phyloP scores from a whole-genome alignment of 1,284 basidiomycete genomes.

The Malassezia japonica region DNA sequence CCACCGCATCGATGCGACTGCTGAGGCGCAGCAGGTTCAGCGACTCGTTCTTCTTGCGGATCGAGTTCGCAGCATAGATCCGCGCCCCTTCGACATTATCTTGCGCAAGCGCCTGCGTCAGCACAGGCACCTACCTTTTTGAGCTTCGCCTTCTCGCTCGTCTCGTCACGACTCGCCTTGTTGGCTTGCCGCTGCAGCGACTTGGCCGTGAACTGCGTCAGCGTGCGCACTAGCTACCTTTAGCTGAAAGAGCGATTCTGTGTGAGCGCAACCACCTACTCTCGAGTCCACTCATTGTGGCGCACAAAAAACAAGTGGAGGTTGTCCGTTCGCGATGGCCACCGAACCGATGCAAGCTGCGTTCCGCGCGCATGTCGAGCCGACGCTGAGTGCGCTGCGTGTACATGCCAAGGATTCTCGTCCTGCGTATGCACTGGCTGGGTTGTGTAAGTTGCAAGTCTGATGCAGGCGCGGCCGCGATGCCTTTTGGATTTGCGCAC shows the following conservation, averaged over 20 bases:
- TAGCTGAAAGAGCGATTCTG: conserved; percentile 47
- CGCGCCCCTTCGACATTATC: conserved; percentile 95
- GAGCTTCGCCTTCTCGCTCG: conserved; percentile 42
- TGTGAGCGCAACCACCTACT: conserved; percentile 18
- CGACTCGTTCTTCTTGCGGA: conserved; percentile 92
- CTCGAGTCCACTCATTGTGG: conserved; percentile 30
- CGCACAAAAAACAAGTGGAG: background rate
- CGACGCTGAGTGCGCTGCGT: conserved; percentile 11
- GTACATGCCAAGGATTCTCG: conserved; percentile 20
- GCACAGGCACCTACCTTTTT: conserved; percentile 32
- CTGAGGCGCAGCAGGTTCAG: conserved; percentile 57
- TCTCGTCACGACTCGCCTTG: conserved; percentile 45
- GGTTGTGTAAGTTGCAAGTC: conserved; percentile 17
- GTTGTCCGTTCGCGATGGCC: background rate
- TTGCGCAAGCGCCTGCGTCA: conserved; percentile 75
- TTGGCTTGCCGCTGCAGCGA: conserved; percentile 45
- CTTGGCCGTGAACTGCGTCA: conserved; percentile 40
- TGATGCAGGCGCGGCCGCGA: conserved; percentile 20
- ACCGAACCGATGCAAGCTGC: background rate
- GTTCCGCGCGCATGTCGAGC: background rate
- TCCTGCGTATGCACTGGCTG: conserved; percentile 25
- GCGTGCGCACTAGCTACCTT: conserved; percentile 21
- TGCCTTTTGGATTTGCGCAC: conserved; percentile 30
- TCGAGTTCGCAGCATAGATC: conserved; percentile 96
- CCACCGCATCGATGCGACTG: conserved; percentile 80